phyloP scores from a whole-genome alignment of 306 rosid genomes.

The Vigna nakashimae region DNA sequence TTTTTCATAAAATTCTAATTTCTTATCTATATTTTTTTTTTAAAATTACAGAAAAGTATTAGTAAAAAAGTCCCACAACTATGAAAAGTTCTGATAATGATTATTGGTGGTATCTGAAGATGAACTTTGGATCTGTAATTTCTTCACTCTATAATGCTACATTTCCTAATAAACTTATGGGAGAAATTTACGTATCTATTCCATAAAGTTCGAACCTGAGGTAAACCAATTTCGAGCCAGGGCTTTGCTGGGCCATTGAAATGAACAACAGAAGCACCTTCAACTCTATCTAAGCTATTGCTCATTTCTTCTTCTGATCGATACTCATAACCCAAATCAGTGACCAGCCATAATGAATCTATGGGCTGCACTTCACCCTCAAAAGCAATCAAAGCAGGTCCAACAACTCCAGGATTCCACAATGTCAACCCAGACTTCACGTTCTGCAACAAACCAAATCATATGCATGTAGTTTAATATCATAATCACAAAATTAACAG shows the following conservation, averaged over 20 bases:
- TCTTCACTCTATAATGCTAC: conserved; percentile 64
- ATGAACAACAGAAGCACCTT: conserved; percentile 72
- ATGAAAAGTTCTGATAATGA: too few relatives aligned
- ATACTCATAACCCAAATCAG: conserved; percentile 71
- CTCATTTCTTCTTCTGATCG: conserved; percentile 49
- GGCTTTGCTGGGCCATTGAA: conserved; percentile 96
- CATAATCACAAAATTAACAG: neutral
- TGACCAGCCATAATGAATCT: conserved; percentile 70
- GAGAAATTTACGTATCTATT: conserved; percentile 69
- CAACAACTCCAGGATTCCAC: conserved; percentile 78
- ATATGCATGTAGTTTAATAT: neutral
- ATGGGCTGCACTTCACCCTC: conserved; percentile 72
- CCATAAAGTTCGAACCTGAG: conserved; percentile 78
- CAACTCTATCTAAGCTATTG: conserved; percentile 48
- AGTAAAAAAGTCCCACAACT: too few relatives aligned
- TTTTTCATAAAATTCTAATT: too few relatives aligned
- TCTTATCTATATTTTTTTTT: too few relatives aligned
- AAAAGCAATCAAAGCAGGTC: conserved; percentile 76
- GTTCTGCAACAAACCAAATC: conserved; percentile 53
- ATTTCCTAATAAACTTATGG: conserved; percentile 67
- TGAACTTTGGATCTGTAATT: conserved; percentile 45
- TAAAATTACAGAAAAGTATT: too few relatives aligned
- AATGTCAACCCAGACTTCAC: conserved; percentile 60
- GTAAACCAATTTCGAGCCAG: conserved; percentile 83
- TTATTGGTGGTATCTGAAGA: conserved; percentile 45